phyloP scores from a whole-genome alignment of 2,329 filamentous ascomycete genomes.

The Aureobasidium sp. region DNA sequence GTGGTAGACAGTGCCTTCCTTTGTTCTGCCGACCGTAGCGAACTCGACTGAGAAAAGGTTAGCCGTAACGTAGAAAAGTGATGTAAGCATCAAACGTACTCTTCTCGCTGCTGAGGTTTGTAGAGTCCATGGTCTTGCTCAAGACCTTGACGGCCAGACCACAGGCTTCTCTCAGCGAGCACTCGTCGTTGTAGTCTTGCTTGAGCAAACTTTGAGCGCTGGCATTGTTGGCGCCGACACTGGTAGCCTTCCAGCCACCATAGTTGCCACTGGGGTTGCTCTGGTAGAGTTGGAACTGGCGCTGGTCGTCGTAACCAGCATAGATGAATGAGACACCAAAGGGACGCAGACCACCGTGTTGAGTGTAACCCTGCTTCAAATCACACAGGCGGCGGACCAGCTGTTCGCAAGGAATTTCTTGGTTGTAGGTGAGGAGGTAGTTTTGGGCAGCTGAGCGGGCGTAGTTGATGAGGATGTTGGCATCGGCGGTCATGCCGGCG shows the following conservation, averaged over 20 bases:
- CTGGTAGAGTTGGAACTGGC: constrained; percentile 97
- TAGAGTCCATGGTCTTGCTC: constrained; percentile 99
- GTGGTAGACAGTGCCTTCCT: constrained; percentile 95
- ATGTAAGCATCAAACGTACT: constrained; percentile 50
- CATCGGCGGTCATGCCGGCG: constrained; percentile 97
- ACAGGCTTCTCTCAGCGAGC: constrained; percentile 90
- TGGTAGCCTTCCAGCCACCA: constrained; percentile 98
- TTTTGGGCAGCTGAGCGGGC: constrained; percentile 93
- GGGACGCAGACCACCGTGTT: constrained; percentile 94
- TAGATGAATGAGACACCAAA: constrained; percentile 99
- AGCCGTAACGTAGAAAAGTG: background rate
- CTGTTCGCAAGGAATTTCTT: constrained; percentile 99
- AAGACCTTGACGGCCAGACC: constrained; percentile 96
- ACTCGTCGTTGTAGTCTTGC: constrained; percentile 99
- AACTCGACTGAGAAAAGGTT: constrained; percentile 68
- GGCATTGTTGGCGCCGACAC: constrained; percentile 95
- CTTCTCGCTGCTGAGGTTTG: constrained; percentile 98
- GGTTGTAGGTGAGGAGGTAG: constrained; percentile 98
- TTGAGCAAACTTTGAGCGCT: constrained; percentile 95
- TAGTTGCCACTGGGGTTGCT: constrained; percentile 99
- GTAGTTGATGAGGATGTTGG: constrained; percentile 99
- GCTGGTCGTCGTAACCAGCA: constrained; percentile 90
- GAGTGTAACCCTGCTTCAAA: constrained; percentile 97
- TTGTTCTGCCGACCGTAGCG: constrained; percentile 92
- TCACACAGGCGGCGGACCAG: constrained; percentile 94